phyloP scores from a whole-genome alignment of 2,329 filamentous ascomycete genomes.

The Diaporthe sp. region DNA sequence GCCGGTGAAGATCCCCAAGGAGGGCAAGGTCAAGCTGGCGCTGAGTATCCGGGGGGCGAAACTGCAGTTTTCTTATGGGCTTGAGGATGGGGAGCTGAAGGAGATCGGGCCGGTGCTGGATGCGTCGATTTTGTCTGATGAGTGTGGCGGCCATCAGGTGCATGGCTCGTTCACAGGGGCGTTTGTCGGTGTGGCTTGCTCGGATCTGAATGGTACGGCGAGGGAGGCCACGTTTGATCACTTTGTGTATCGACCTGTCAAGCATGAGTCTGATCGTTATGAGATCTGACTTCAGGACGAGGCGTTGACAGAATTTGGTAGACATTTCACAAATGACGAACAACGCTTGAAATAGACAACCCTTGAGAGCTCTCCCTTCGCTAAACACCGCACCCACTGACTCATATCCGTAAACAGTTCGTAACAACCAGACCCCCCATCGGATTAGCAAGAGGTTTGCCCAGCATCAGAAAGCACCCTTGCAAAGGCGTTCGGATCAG shows the following conservation, averaged over 20 bases:
- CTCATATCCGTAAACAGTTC: too few relatives aligned
- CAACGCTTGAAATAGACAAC: too few relatives aligned
- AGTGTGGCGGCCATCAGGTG: conserved; percentile 72
- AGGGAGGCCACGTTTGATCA: conserved; percentile 64
- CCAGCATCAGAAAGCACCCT: not conserved
- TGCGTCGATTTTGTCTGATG: conserved; percentile 72
- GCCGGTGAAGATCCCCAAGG: conserved; percentile 64
- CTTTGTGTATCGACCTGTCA: conserved; percentile 64
- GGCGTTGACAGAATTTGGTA: not conserved
- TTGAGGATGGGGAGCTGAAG: conserved; percentile 60
- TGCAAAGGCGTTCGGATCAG: not conserved
- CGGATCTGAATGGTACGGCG: conserved; percentile 67
- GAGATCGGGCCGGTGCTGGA: conserved; percentile 69
- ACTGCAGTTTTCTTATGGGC: conserved; percentile 70
- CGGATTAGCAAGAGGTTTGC: accelerated
- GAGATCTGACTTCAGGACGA: conserved; percentile 46
- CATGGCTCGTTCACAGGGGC: conserved; percentile 76
- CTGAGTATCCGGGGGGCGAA: conserved; percentile 62
- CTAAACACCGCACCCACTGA: not conserved
- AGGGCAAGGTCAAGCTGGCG: conserved; percentile 69
- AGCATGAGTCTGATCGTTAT: conserved; percentile 64
- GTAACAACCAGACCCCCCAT: too few relatives aligned
- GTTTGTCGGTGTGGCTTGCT: conserved; percentile 70
- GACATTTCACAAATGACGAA: not conserved
- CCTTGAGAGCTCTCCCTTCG: not conserved